Evolutionary conservation across 176 grass and related monocot genomes (phyloP).

Genomic region (Musa acuminata): DNA sequence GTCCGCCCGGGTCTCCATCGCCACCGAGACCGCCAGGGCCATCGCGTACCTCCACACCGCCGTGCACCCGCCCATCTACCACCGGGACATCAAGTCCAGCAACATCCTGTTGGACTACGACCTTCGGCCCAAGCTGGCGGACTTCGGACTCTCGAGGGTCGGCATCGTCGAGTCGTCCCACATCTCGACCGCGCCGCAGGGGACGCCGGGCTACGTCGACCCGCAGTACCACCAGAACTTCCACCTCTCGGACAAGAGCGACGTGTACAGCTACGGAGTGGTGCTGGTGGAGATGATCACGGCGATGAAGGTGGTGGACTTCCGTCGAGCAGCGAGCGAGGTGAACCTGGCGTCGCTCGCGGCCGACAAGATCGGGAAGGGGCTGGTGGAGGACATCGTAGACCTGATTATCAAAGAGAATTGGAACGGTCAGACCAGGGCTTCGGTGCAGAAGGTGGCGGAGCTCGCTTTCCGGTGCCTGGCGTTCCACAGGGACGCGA

Average conservation of each 20-base stretch:
- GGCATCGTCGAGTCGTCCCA: background rate
- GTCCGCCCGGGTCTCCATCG: background rate
- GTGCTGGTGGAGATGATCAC: conserved; percentile 49
- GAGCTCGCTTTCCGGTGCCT: conserved; percentile 16
- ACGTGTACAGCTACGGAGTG: conserved; percentile 84
- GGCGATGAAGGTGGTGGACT: conserved; percentile 15
- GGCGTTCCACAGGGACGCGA: conserved; percentile 1
- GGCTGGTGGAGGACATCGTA: conserved; percentile 12
- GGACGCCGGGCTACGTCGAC: conserved; percentile 13
- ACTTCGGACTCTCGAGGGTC: conserved; percentile 8
- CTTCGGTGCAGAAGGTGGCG: conserved; percentile 6
- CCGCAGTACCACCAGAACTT: conserved; percentile 17
- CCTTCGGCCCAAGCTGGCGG: conserved; percentile 5
- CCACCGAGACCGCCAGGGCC: background rate
- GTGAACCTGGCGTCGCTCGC: conserved; percentile 12
- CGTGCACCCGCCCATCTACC: conserved; percentile 15
- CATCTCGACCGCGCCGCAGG: conserved; percentile 14
- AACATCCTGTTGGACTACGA: conserved; percentile 59
- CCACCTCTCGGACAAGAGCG: conserved; percentile 43
- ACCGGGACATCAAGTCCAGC: conserved; percentile 85
- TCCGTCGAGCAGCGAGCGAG: background rate
- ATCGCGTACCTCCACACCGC: conserved; percentile 11
- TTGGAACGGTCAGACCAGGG: background rate
- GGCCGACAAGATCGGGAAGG: conserved; percentile 6
- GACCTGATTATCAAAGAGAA: background rate